Evolutionary conservation across 116 monocot genomes (phyloP).

Genomic region (Trichopus zeylanicus): DNA sequence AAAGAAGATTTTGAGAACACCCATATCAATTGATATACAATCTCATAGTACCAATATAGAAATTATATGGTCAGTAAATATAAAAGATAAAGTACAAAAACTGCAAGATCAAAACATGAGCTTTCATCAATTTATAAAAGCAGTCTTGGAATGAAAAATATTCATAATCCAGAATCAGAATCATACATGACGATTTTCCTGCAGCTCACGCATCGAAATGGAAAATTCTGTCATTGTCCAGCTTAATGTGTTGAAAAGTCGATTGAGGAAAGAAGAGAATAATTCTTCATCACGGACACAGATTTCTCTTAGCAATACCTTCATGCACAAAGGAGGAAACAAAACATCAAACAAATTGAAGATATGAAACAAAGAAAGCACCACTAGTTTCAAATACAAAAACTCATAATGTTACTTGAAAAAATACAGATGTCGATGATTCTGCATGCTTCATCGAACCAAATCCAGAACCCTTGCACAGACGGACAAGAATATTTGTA

Average conservation of each 20-base stretch:
- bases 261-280: conserved; percentile 87
- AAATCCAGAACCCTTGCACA: conserved; percentile 90
- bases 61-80: too few relatives aligned
- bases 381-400: background rate
- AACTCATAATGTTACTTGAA: conserved; percentile 46
- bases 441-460: conserved; percentile 74
- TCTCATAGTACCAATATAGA: too few relatives aligned
- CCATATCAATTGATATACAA: too few relatives aligned
- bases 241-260: conserved; percentile 92
- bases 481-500: conserved; percentile 66
- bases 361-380: background rate
- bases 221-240: conserved; percentile 99
- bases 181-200: conserved; percentile 74
- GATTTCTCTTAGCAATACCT: conserved; percentile 68
- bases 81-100: too few relatives aligned
- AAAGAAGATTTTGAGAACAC: too few relatives aligned
- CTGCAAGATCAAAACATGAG: too few relatives aligned
- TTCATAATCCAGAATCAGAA: background rate
- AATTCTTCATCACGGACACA: conserved; percentile 67
- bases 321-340: conserved; percentile 12
- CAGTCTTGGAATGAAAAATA: too few relatives aligned
- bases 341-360: conserved; percentile 4
- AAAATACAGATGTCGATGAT: conserved; percentile 64
- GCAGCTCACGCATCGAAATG: conserved; percentile 87
- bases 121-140: too few relatives aligned